Percentiles rank a stretch among this genome's conserved stretches.
phyloP scores from a whole-genome alignment of 2,329 filamentous ascomycete species.

The Penicillium sclerotiorum region DNA sequence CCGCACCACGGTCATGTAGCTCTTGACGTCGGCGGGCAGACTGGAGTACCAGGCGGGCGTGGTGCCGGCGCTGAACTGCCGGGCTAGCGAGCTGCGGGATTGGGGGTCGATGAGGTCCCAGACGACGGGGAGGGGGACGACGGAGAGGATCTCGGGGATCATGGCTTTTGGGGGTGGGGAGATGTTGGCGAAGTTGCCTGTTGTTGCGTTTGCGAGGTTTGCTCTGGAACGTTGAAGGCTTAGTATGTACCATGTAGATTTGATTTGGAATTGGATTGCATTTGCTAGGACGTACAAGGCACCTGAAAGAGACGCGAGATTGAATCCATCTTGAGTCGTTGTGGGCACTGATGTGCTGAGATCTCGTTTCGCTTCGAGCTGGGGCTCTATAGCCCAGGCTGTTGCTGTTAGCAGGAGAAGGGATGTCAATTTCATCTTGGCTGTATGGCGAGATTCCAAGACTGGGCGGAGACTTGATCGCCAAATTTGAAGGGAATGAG shows the following conservation, averaged over 20 bases:
- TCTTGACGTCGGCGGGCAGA: slow-evolving; percentile 35
- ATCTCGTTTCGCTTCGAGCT: slow-evolving; percentile 12
- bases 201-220: slow-evolving; percentile 23
- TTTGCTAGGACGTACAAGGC: slow-evolving; percentile 18
- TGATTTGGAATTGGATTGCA: not conserved
- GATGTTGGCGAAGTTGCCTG: slow-evolving; percentile 35
- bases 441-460: no score
- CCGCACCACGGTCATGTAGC: slow-evolving; percentile 35
- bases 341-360: slow-evolving; percentile 6
- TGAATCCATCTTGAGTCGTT: slow-evolving; percentile 10
- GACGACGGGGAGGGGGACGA: slow-evolving; percentile 34
- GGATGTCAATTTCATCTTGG: slow-evolving; percentile 13
- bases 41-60: slow-evolving; percentile 37
- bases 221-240: slow-evolving; percentile 4
- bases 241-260: slow-evolving; percentile 1
- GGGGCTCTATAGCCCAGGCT: slow-evolving; percentile 16
- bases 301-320: slow-evolving; percentile 23
- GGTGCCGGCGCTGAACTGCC: slow-evolving; percentile 33
- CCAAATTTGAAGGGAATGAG: not conserved
- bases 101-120: slow-evolving; percentile 32
- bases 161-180: slow-evolving; percentile 34
- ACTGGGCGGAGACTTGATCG: no score
- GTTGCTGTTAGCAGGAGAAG: slow-evolving; percentile 20
- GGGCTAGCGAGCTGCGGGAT: slow-evolving; percentile 33
- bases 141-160: slow-evolving; percentile 34